Evolutionary conservation across 1,284 basidiomycete genomes (phyloP), one percentile per base, ranked within the genome.

Genomic region (Phenoliferia sp.): DNA sequence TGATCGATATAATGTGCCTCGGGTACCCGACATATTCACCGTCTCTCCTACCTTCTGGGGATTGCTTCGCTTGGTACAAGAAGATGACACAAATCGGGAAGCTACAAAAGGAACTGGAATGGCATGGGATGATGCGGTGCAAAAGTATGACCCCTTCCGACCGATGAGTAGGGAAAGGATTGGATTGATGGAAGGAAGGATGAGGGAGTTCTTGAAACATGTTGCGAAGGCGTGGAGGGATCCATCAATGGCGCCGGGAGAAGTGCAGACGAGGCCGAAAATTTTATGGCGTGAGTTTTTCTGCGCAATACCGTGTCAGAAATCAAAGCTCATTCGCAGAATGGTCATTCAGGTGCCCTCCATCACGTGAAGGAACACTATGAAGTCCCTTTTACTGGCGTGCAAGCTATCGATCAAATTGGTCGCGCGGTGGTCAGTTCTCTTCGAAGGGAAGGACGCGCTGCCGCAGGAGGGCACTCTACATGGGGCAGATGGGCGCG

Each of bases 31-130:
- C 54, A 50, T 72, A n/a, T 17, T 72, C 6, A 65, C 66, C 5
- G 35, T 72, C 61, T 61, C 66, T 0, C 66, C 70, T 0, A 65
- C 64, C 5, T 72, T 68, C 59, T 72, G 70, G 70, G 61, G 64
- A 0, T 29, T 69, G 7, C 32, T 72, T 5, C 61, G 70, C 2
- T 63, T 66, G n/a, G 39, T 60, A 4, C 32, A 62, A 32, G 68
- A 63, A 10, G 65, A 69, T 28, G 63, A 61, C 50, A 19, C 31
- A 19, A 59, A 57, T 22, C 35, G 48, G 12, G 54, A 34, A 3
- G 44, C 35, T 3, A 48, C 44, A 4, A 19, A 63, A 17, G 48
- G 59, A 7, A 31, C 22, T 1, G 67, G 67, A 2, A 33, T 28
- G 6, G 3, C 32, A 3, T 4, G 22, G 3, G 61, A 65, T 1